These are phyloP conservation scores for Apiospora arundinis DNA, from an alignment of 2,329 filamentous ascomycete genomes.

Conservation along the genomic window DNA sequence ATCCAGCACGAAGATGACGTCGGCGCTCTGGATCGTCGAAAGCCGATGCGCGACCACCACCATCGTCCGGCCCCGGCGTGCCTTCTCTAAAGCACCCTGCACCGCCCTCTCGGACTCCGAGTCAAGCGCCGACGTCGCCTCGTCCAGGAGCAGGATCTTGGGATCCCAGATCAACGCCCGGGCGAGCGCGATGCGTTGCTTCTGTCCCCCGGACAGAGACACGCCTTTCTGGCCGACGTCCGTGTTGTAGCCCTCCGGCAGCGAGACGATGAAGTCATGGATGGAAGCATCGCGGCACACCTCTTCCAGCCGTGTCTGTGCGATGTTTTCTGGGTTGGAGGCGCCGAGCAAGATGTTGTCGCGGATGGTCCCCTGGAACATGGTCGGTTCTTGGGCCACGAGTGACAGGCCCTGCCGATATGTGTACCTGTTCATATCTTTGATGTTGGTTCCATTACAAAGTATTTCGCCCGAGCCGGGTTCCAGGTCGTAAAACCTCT, in stretches of 20 bases:
- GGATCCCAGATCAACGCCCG: slow-evolving; percentile 74
- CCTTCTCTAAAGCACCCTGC: slow-evolving; percentile 54
- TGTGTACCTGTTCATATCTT: slow-evolving; percentile 58
- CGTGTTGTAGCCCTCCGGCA: slow-evolving; percentile 43
- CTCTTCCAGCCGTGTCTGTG: slow-evolving; percentile 56
- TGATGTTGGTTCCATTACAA: slow-evolving; percentile 64
- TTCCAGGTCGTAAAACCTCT: slow-evolving; percentile 58
- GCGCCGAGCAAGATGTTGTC: slow-evolving; percentile 72
- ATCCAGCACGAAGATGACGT: slow-evolving; percentile 64
- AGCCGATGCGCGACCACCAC: slow-evolving; percentile 41
- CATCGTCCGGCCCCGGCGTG: slow-evolving; percentile 49
- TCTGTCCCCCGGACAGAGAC: slow-evolving; percentile 62
- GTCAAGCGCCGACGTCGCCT: slow-evolving; percentile 74
- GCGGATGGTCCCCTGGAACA: slow-evolving; percentile 66
- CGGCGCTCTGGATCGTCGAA: slow-evolving; percentile 45
- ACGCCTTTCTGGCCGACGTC: slow-evolving; percentile 36
- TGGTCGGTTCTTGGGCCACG: slow-evolving; percentile 73
- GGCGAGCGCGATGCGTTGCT: slow-evolving; percentile 65
- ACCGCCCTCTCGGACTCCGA: slow-evolving; percentile 65
- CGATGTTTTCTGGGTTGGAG: slow-evolving; percentile 52
- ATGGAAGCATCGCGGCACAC: slow-evolving; percentile 52
- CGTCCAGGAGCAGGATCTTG: slow-evolving; percentile 73
- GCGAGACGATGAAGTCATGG: slow-evolving; percentile 51
- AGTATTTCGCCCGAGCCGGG: slow-evolving; percentile 54
- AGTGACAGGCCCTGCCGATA: slow-evolving; percentile 70